Evolutionary conservation across 331 rosid species (phyloP), one percentile per base, ranked within the genome.

Genomic region (Saraca asoca): DNA sequence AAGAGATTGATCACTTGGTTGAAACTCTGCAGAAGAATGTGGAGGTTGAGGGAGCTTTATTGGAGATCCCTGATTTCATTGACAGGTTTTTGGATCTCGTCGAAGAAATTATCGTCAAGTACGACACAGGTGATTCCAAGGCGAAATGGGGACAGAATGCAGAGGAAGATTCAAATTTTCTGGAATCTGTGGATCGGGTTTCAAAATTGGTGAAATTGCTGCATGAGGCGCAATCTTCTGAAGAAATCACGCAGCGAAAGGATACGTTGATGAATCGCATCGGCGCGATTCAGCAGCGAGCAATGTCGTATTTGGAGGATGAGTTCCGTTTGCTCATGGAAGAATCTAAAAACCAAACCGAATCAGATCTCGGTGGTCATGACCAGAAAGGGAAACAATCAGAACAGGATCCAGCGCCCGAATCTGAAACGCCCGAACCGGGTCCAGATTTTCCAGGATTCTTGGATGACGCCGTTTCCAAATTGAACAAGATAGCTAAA

Each of bases 271-370:
- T 81, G 49, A 91, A 89, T 19, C 87, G 83, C 64, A 52, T 79
- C 1, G 80, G 83, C 0, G 48, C 18, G 38, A 73, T 81, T 51
- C 88, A 87, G 11, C 86, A 89, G 59, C 78, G 83, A 53, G 73
- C 71, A 6, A 78, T 88, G 82, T 31, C 87, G 12, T 74, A 62
- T 83, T 70, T 91, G 66, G 96, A 91, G 63, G 96, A 91, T 12
- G 91, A 85, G 29, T 86, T 91, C 68, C 74, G 91, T 1, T 5
- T 69, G 13, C 66, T 88, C 12, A 55, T 88, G 8, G 97, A 91
- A 72, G 91, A 84, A 62, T 79, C 70, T 0, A 76, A 49, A 79
- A 54, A 0, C 0, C 53, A 43, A 5, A 49, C n/a, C 0, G 81
- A 82, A 24, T 20, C 72, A 13, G 80, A 81, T 34, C 46, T 78